phyloP scores from a whole-genome alignment of 225 moss, liverwort and hornwort genomes.

The Polytrichum formosum region DNA sequence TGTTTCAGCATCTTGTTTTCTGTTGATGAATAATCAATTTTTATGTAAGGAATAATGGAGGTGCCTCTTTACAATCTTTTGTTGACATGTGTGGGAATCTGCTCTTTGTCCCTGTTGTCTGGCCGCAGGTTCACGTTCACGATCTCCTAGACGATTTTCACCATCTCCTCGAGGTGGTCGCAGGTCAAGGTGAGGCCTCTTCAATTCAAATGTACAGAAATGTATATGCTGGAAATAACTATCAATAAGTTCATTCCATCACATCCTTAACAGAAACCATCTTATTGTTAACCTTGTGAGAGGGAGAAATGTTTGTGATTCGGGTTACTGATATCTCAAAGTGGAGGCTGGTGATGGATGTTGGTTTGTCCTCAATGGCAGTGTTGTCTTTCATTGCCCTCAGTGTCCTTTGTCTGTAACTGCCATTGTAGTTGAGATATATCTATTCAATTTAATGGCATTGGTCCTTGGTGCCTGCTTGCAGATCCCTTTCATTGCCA shows the following conservation, averaged over 20 bases:
- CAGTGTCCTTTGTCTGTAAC: no score
- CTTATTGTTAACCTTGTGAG: neutral
- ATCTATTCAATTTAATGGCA: no score
- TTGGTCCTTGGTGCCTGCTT: neutral
- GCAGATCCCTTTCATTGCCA: slow-evolving; percentile 53
- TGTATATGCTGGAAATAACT: neutral
- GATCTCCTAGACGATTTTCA: slow-evolving; percentile 51
- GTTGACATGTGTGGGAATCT: no score
- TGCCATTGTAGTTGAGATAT: no score
- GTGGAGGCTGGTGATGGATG: neutral
- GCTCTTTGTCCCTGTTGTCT: neutral
- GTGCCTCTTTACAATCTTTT: no score
- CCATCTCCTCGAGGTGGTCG: slow-evolving; percentile 61
- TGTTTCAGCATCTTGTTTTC: neutral
- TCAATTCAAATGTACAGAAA: neutral
- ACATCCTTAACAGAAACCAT: neutral
- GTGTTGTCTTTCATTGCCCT: no score
- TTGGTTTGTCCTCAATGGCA: no score
- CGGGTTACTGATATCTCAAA: neutral
- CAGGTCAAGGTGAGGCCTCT: slow-evolving; percentile 36
- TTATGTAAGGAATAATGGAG: neutral
- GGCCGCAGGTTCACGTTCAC: slow-evolving; percentile 48
- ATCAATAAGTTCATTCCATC: neutral
- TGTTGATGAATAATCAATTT: neutral
- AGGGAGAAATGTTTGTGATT: neutral